These are phyloP conservation scores for Candida krabiensis DNA, from an alignment of 805 yeast genomes.

Conservation along the genomic window DNA sequence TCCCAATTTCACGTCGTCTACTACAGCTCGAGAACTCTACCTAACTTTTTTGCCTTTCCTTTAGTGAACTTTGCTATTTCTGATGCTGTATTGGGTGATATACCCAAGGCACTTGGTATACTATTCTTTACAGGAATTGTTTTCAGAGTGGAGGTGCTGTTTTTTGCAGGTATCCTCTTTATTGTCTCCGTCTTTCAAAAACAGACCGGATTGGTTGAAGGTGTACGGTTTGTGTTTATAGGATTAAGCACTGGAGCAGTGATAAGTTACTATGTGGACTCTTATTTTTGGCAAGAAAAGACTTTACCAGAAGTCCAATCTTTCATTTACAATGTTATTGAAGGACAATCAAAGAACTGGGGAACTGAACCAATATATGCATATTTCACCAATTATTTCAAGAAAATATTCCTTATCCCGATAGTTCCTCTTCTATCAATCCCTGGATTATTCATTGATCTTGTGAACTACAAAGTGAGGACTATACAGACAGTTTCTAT, in stretches of 20 bases:
- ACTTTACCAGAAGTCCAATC: slow-evolving; percentile 72
- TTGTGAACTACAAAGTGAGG: slow-evolving; percentile 28
- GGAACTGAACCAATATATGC: slow-evolving; percentile 75
- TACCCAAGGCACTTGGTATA: slow-evolving; percentile 47
- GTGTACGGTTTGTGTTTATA: slow-evolving; percentile 38
- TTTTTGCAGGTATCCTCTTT: slow-evolving; percentile 51
- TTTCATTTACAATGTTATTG: slow-evolving; percentile 71
- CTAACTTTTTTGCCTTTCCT: slow-evolving; percentile 86
- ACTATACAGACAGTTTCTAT: slow-evolving; percentile 46
- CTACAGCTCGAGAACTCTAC: slow-evolving; percentile 82
- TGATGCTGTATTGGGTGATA: slow-evolving; percentile 48
- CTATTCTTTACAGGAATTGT: slow-evolving; percentile 64
- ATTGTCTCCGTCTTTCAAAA: slow-evolving; percentile 46
- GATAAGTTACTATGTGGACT: slow-evolving; percentile 56
- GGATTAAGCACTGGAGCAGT: slow-evolving; percentile 57
- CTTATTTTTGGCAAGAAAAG: slow-evolving; percentile 67
- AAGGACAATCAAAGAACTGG: slow-evolving; percentile 77
- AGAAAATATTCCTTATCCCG: slow-evolving; percentile 46
- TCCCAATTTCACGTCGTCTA: slow-evolving; percentile 79
- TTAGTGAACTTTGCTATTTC: slow-evolving; percentile 57
- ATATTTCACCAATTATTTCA: slow-evolving; percentile 60
- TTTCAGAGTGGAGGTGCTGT: slow-evolving; percentile 70
- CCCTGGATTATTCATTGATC: slow-evolving; percentile 33
- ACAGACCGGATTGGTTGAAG: slow-evolving; percentile 43
- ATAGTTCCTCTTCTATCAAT: slow-evolving; percentile 40